A percentile compares a stretch with the other conserved stretches of the same genome.
Evolutionary conservation across 805 yeast species (phyloP).

Genomic region (Diddensiella transvaalensis): DNA sequence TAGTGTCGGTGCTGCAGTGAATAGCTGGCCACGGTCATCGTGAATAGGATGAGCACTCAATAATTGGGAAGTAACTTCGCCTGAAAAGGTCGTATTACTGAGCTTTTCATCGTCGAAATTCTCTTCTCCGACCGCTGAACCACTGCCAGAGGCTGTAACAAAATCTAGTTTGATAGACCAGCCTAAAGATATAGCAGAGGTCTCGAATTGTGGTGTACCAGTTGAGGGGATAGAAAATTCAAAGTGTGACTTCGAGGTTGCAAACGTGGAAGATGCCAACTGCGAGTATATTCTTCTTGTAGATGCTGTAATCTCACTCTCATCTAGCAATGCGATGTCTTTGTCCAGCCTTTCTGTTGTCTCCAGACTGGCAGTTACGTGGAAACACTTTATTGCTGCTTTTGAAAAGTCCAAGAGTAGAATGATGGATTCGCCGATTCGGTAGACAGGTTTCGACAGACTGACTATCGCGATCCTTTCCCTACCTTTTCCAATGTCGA

Average conservation of each 20-base stretch:
- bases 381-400: constrained; percentile 33
- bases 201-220: constrained; percentile 34
- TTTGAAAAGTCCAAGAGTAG: constrained; percentile 36
- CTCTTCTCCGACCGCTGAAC: background rate
- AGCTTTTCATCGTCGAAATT: background rate
- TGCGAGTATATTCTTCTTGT: constrained; percentile 30
- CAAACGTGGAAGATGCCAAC: constrained; percentile 22
- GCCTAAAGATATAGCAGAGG: constrained; percentile 29
- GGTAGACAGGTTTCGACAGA: constrained; percentile 32
- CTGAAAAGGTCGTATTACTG: background rate
- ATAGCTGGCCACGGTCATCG: constrained; percentile 7
- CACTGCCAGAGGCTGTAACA: constrained; percentile 22
- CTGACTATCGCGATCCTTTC: constrained; percentile 38
- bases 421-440: constrained; percentile 46
- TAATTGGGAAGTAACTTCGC: background rate
- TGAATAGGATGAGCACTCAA: background rate
- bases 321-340: constrained; percentile 27
- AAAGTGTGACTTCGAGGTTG: constrained; percentile 23
- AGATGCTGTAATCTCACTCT: constrained; percentile 20
- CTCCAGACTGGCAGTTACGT: constrained; percentile 39
- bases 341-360: constrained; percentile 34
- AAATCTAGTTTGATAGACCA: constrained; percentile 34
- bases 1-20: constrained; percentile 19
- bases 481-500: constrained; percentile 42
- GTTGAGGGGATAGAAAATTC: constrained; percentile 35